phyloP scores from a whole-genome alignment of 2,329 filamentous ascomycete species.

The Emericellopsis atlantica region DNA sequence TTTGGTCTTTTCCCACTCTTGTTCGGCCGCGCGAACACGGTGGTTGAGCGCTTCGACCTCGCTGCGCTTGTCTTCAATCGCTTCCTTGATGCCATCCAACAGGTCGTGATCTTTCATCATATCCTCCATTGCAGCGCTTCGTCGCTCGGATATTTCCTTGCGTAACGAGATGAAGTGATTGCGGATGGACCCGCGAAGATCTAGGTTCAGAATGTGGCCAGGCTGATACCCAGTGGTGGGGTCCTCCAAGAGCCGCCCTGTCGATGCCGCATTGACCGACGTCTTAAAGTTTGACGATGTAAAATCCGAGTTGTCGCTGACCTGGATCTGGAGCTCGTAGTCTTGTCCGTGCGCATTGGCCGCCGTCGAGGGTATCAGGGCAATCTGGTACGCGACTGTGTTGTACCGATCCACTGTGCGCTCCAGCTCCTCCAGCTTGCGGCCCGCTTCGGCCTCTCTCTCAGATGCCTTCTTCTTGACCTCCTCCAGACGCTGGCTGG shows the following conservation, averaged over 20 bases:
- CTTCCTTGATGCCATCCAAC: conserved; percentile 88
- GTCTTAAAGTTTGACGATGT: conserved; percentile 45
- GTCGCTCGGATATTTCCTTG: conserved; percentile 85
- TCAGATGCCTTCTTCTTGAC: conserved; percentile 71
- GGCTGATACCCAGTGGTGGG: conserved; percentile 79
- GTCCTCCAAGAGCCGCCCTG: conserved; percentile 71
- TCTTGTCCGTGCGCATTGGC: conserved; percentile 74
- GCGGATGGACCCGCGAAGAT: conserved; percentile 74
- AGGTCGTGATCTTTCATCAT: conserved; percentile 94
- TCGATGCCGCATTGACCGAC: conserved; percentile 29
- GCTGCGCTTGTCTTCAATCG: conserved; percentile 86
- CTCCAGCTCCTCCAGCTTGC: conserved; percentile 85
- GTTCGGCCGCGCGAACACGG: conserved; percentile 73
- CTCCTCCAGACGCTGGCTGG: conserved; percentile 67
- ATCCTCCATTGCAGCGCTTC: conserved; percentile 68
- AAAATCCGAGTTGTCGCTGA: conserved; percentile 70
- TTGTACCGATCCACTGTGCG: conserved; percentile 85
- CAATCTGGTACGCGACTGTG: conserved; percentile 85
- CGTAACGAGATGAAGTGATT: conserved; percentile 64
- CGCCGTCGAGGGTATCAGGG: conserved; percentile 73
- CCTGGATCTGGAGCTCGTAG: conserved; percentile 74
- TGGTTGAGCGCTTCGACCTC: conserved; percentile 91
- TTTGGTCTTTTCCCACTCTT: conserved; percentile 88
- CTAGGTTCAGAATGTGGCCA: conserved; percentile 75
- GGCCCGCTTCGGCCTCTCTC: conserved; percentile 77